Conservation (phyloP, 2,329 filamentous ascomycete species). For the Trichoderma endophyticum region DNA sequence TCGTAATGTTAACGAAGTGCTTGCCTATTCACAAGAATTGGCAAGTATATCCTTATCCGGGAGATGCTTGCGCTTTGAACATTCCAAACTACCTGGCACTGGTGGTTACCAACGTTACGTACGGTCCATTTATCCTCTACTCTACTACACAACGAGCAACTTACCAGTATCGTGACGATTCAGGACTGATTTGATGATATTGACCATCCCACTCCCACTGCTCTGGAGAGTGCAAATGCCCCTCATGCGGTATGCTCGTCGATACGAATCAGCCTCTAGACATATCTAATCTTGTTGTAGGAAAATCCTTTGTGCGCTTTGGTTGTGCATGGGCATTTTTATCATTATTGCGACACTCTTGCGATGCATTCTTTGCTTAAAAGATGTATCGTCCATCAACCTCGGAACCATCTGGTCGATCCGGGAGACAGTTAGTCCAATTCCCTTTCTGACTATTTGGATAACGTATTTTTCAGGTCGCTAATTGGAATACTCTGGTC, state of each 20-base stretch:
- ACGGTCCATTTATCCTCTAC: neutral
- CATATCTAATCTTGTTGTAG: conserved; percentile 1
- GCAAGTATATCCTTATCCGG: conserved; percentile 27
- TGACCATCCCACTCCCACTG: conserved; percentile 26
- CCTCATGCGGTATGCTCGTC: conserved; percentile 19
- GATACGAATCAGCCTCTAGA: neutral
- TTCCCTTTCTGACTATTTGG: neutral
- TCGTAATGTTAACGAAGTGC: conserved; percentile 24
- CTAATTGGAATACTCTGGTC: neutral
- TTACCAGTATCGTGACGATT: neutral
- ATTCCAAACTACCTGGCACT: conserved; percentile 24
- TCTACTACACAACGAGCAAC: neutral
- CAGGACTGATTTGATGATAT: conserved; percentile 26
- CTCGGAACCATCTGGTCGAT: conserved; percentile 28
- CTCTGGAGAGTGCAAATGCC: conserved; percentile 26
- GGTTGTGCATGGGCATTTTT: conserved; percentile 27
- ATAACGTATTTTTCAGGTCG: neutral
- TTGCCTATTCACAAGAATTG: conserved; percentile 27
- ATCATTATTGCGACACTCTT: conserved; percentile 27
- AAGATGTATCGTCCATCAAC: conserved; percentile 23
- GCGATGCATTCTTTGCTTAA: conserved; percentile 24
- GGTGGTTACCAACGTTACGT: conserved; percentile 26
- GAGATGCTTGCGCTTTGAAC: conserved; percentile 24
- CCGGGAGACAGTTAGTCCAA: conserved; percentile 26
- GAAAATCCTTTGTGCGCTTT: conserved; percentile 25